phyloP scores from a whole-genome alignment of 495 filamentous ascomycete species.

The Haplographium delicatum region DNA sequence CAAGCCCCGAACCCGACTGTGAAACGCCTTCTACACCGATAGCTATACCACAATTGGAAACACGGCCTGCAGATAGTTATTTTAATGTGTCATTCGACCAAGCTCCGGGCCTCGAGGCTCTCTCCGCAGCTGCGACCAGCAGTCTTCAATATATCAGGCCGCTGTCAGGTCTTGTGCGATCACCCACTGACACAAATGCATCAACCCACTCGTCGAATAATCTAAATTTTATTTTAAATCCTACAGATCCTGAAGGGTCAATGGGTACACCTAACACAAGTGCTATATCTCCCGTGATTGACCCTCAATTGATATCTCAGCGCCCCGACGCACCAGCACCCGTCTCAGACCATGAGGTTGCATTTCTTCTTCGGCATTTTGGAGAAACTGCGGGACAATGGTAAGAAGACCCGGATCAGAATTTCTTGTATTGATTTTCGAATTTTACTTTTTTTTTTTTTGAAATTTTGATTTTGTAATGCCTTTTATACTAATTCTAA shows the following conservation, averaged over 20 bases:
- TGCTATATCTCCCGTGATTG: slow-evolving; percentile 14
- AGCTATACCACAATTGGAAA: slow-evolving; percentile 10
- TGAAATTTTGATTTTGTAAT: no score
- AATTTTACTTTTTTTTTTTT: no score
- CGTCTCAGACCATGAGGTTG: slow-evolving; percentile 50
- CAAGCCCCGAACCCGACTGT: slow-evolving; percentile 34
- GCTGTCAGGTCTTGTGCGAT: slow-evolving; percentile 2
- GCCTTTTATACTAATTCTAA: no score
- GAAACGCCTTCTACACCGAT: slow-evolving; percentile 31
- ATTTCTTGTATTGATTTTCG: no score
- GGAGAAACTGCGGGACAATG: slow-evolving; percentile 55
- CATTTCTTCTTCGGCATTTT: slow-evolving; percentile 58
- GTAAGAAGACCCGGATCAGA: slow-evolving; percentile 30
- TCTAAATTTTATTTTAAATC: slow-evolving; percentile 55
- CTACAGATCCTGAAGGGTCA: slow-evolving; percentile 35
- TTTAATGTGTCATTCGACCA: slow-evolving; percentile 27
- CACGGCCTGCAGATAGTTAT: slow-evolving; percentile 25
- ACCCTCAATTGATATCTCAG: slow-evolving; percentile 6
- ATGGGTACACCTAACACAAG: background rate
- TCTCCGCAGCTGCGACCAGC: slow-evolving; percentile 51
- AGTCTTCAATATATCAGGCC: slow-evolving; percentile 30
- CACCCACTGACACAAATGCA: slow-evolving; percentile 8
- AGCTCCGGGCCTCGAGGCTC: slow-evolving; percentile 48
- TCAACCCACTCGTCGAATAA: slow-evolving; percentile 36
- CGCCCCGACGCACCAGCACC: slow-evolving; percentile 20